These are phyloP conservation scores for Erodium maritimum DNA, from an alignment of 345 rosid species.

Conservation along the genomic window DNA sequence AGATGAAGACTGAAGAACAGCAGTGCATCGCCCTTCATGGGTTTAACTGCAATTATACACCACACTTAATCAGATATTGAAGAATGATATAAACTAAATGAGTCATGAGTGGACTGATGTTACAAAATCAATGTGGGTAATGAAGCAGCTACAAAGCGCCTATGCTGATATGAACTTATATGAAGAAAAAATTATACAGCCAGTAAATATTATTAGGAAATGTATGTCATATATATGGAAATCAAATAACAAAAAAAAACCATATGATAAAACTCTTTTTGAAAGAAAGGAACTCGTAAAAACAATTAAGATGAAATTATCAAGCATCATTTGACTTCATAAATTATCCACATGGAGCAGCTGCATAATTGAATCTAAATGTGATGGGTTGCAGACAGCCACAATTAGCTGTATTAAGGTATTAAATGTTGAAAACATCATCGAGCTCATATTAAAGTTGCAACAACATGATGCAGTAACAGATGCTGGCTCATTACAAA, in stretches of 20 bases:
- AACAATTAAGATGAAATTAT: too few species aligned
- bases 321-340: too few species aligned
- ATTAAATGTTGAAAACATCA: too few species aligned
- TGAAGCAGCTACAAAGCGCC: neutral
- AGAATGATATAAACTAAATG: neutral
- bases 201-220: too few species aligned
- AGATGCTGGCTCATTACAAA: neutral
- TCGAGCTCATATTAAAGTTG: too few species aligned
- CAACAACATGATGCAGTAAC: neutral
- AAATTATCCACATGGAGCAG: too few species aligned
- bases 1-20: constrained; percentile 39
- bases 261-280: neutral
- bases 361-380: too few species aligned
- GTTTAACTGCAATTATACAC: constrained; percentile 23
- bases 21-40: constrained; percentile 36
- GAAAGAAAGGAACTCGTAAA: neutral
- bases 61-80: neutral
- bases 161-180: neutral
- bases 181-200: too few species aligned
- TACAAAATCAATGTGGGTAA: neutral
- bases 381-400: too few species aligned
- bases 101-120: neutral
- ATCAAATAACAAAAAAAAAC: neutral
- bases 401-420: too few species aligned
- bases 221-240: neutral